Conservation (phyloP, 768 basidiomycete genomes). For the Suillus tomentosus region DNA sequence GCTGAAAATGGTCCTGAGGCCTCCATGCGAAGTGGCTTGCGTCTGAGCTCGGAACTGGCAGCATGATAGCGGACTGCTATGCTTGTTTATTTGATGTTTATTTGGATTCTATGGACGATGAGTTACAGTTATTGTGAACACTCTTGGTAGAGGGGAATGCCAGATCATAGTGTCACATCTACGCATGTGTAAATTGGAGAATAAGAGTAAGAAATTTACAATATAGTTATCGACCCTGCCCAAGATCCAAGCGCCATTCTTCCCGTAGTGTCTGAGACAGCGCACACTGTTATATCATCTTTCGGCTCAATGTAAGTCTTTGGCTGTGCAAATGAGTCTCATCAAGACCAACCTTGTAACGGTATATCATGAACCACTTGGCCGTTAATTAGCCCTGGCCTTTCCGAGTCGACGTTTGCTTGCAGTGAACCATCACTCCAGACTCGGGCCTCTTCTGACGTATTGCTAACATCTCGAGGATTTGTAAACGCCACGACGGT, state of each 20-base stretch:
- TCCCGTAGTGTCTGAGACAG: conserved; percentile 48
- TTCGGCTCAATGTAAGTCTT: neutral
- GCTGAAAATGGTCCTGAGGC: neutral
- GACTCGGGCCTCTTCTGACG: no score
- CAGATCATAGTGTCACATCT: neutral
- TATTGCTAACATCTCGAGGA: conserved; percentile 9
- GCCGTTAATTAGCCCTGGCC: conserved; percentile 16
- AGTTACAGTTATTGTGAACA: neutral
- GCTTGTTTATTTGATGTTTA: neutral
- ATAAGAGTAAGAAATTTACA: conserved; percentile 17
- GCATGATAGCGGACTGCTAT: neutral
- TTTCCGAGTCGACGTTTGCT: neutral
- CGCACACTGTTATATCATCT: conserved; percentile 50
- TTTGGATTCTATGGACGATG: neutral
- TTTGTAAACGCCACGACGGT: conserved; percentile 28
- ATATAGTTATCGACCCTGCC: conserved; percentile 32
- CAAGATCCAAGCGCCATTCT: conserved; percentile 45
- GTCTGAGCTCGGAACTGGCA: neutral
- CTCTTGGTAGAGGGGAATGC: neutral
- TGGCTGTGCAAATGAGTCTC: no score
- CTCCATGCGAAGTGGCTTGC: neutral
- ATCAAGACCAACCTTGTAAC: conserved; percentile 29
- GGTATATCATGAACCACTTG: conserved; percentile 19
- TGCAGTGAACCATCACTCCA: neutral
- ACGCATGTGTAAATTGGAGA: neutral